A percentile compares a stretch with the other conserved stretches of the same genome.
These are phyloP conservation scores for Coniochaeta hoffmannii DNA, from an alignment of 2,329 filamentous ascomycete genomes.

Conservation along the genomic window DNA sequence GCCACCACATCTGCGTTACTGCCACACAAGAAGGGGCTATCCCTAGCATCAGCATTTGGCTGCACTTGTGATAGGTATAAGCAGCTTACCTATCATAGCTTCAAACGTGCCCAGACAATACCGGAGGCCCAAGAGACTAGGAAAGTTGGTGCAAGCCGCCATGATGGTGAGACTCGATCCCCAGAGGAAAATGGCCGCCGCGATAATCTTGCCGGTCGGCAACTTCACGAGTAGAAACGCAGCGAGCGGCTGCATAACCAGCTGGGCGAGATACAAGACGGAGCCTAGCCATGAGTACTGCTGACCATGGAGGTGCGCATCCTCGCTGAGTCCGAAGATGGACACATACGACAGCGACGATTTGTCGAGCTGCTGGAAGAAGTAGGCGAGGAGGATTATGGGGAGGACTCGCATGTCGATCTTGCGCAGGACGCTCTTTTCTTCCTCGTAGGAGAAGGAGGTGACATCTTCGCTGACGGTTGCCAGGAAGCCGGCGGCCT, in stretches of 20 bases:
- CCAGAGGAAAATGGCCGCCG: slow-evolving; percentile 45
- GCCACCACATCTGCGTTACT: slow-evolving; percentile 56
- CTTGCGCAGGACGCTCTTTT: slow-evolving; percentile 33
- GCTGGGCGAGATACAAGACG: slow-evolving; percentile 52
- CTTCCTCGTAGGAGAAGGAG: slow-evolving; percentile 40
- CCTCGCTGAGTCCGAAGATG: slow-evolving; percentile 39
- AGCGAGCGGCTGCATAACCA: slow-evolving; percentile 49
- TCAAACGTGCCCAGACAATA: slow-evolving; percentile 32
- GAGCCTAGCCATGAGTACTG: slow-evolving; percentile 54
- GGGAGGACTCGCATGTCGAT: slow-evolving; percentile 44
- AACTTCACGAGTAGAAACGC: slow-evolving; percentile 44
- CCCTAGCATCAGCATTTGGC: background rate
- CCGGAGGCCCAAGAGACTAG: slow-evolving; percentile 34
- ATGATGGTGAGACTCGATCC: slow-evolving; percentile 42
- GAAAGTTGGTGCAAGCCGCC: slow-evolving; percentile 40
- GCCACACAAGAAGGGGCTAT: slow-evolving; percentile 44
- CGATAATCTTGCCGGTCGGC: slow-evolving; percentile 46
- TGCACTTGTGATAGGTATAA: background rate
- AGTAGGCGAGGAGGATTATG: slow-evolving; percentile 46
- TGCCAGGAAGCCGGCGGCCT: slow-evolving; percentile 36
- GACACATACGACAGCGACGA: slow-evolving; percentile 29
- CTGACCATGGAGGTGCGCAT: slow-evolving; percentile 36
- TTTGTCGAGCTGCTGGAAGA: slow-evolving; percentile 51
- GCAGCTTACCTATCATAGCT: slow-evolving; percentile 17
- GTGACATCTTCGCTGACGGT: slow-evolving; percentile 26